phyloP scores from a whole-genome alignment of 176 grass and related monocot genomes.

The Triticum timopheevii region DNA sequence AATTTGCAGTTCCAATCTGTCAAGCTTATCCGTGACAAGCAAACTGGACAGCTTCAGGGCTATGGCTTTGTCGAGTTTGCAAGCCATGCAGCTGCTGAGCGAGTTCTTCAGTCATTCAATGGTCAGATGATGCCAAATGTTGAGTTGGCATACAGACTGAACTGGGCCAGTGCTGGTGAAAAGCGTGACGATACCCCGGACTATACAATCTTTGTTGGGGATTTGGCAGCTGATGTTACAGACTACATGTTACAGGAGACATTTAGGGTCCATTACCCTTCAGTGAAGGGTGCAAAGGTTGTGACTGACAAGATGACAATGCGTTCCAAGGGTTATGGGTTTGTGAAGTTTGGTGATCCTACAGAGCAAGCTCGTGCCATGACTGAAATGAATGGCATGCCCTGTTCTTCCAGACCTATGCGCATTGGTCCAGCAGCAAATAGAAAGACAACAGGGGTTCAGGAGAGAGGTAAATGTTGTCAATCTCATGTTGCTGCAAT shows the following conservation, averaged over 20 bases:
- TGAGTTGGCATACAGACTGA: constrained; percentile 72
- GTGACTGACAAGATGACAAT: constrained; percentile 92
- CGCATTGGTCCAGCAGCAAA: constrained; percentile 84
- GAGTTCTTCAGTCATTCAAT: constrained; percentile 74
- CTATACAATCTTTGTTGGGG: constrained; percentile 93
- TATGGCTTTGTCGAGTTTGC: constrained; percentile 94
- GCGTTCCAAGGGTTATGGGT: constrained; percentile 93
- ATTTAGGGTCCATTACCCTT: constrained; percentile 81
- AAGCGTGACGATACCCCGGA: constrained; percentile 82
- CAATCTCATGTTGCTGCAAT: background rate
- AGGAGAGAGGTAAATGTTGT: constrained; percentile 67
- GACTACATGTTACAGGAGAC: constrained; percentile 92
- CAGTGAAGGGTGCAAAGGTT: constrained; percentile 94
- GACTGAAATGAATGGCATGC: constrained; percentile 99
- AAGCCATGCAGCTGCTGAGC: constrained; percentile 72
- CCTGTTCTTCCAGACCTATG: constrained; percentile 85
- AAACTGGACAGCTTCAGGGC: constrained; percentile 70
- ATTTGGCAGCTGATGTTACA: constrained; percentile 92
- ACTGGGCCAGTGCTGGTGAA: constrained; percentile 95
- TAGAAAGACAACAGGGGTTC: constrained; percentile 66
- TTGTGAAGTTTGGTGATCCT: constrained; percentile 87
- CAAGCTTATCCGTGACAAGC: constrained; percentile 93
- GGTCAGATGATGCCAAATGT: constrained; percentile 88
- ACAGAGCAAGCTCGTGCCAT: constrained; percentile 89
- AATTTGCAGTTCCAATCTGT: constrained; percentile 63